Conservation (phyloP, 176 grass and related monocot species). For the Hyparrhenia diplandra region DNA sequence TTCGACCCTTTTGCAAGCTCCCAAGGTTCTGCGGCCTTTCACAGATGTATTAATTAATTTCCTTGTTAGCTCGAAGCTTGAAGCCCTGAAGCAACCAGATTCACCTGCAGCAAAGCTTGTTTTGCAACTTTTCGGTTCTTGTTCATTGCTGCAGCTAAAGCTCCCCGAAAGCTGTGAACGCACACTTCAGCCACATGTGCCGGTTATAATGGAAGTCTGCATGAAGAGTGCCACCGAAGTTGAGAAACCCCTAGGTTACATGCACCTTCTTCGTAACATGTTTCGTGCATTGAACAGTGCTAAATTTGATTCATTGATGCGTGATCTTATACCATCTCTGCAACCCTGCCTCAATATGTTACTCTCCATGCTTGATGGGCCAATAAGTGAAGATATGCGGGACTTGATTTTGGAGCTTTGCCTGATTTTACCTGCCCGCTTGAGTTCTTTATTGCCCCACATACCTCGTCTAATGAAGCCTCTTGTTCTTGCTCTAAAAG, state of each 20-base stretch:
- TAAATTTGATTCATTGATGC: slow-evolving; percentile 95
- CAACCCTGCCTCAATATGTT: slow-evolving; percentile 98
- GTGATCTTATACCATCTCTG: slow-evolving; percentile 93
- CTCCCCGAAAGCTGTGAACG: slow-evolving; percentile 79
- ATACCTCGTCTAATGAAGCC: slow-evolving; percentile 99
- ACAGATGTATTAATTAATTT: slow-evolving; percentile 97
- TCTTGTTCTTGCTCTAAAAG: slow-evolving; percentile 91
- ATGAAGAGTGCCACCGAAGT: slow-evolving; percentile 95
- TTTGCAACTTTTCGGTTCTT: slow-evolving; percentile 92
- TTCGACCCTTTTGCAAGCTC: slow-evolving; percentile 85
- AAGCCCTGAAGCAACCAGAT: slow-evolving; percentile 92
- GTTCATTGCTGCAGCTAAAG: slow-evolving; percentile 90
- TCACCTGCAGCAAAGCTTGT: slow-evolving; percentile 93
- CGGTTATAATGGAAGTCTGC: slow-evolving; percentile 96
- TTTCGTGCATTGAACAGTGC: slow-evolving; percentile 91
- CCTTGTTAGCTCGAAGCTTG: slow-evolving; percentile 91
- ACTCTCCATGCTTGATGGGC: slow-evolving; percentile 94
- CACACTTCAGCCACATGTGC: slow-evolving; percentile 90
- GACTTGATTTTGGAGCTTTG: slow-evolving; percentile 93
- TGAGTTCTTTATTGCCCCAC: slow-evolving; percentile 98
- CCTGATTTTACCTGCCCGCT: slow-evolving; percentile 87
- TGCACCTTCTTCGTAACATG: slow-evolving; percentile 95
- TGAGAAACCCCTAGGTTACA: slow-evolving; percentile 98
- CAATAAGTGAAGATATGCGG: slow-evolving; percentile 82
- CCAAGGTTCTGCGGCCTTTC: slow-evolving; percentile 87